Evolutionary conservation across 1,139 yeast genomes (phyloP).

Genomic region (Geotrichum fermentans): DNA sequence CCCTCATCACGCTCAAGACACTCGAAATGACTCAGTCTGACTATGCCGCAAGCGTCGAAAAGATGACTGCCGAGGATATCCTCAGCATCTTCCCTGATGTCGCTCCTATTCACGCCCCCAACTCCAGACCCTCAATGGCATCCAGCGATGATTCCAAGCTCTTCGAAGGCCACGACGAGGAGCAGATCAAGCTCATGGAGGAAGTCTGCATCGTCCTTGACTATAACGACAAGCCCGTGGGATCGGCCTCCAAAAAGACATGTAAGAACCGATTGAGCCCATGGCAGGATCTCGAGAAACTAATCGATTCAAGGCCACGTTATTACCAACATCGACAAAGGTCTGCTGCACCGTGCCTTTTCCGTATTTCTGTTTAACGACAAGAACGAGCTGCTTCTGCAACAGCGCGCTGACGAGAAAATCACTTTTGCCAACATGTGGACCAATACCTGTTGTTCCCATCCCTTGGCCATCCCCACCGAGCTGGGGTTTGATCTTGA

Average conservation of each 20-base stretch:
- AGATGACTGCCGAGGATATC: conserved; percentile 48
- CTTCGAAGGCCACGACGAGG: conserved; percentile 84
- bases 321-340: conserved; percentile 78
- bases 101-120: conserved; percentile 15
- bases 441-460: conserved; percentile 99
- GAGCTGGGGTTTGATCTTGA: conserved; percentile 68
- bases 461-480: conserved; percentile 77
- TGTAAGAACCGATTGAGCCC: conserved; percentile 39
- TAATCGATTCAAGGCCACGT: conserved; percentile 47
- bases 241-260: conserved; percentile 89
- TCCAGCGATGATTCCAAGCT: conserved; percentile 34
- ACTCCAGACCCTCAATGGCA: conserved; percentile 15
- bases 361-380: conserved; percentile 86
- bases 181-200: conserved; percentile 91
- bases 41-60: conserved; percentile 53
- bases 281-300: background rate
- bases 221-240: conserved; percentile 78
- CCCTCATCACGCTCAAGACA: conserved; percentile 3
- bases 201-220: conserved; percentile 93
- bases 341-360: conserved; percentile 90
- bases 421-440: conserved; percentile 95
- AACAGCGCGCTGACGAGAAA: conserved; percentile 92
- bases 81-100: conserved; percentile 55
- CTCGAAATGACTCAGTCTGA: conserved; percentile 23
- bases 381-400: conserved; percentile 71